Percentiles rank a stretch among this genome's conserved stretches.
These are phyloP conservation scores for Ramichloridium luteum DNA, from an alignment of 2,329 filamentous ascomycete species.

Conservation along the genomic window DNA sequence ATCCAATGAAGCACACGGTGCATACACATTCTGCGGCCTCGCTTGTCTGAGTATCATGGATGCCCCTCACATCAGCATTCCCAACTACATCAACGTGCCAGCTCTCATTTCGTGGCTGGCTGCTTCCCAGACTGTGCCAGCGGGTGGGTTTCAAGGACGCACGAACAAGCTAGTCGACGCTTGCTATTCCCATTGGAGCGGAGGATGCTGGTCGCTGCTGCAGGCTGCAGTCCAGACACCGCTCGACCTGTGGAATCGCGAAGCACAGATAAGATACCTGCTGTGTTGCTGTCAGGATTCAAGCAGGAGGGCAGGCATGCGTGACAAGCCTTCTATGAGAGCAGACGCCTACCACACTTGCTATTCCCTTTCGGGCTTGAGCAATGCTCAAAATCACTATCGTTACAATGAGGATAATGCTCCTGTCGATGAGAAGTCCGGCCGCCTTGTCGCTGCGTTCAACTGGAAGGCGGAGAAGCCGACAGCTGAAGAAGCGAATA, in stretches of 20 bases:
- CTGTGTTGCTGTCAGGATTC: slow-evolving; percentile 67
- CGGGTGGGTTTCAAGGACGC: slow-evolving; percentile 84
- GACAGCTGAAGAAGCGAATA: slow-evolving; percentile 38
- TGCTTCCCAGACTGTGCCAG: slow-evolving; percentile 75
- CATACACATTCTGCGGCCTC: slow-evolving; percentile 89
- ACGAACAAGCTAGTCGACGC: slow-evolving; percentile 98
- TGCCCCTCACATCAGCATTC: slow-evolving; percentile 60
- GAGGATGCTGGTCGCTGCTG: slow-evolving; percentile 83
- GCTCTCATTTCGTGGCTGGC: slow-evolving; percentile 78
- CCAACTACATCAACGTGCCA: slow-evolving; percentile 64
- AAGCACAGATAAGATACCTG: slow-evolving; percentile 81
- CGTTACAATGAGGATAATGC: slow-evolving; percentile 27
- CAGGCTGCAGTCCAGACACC: slow-evolving; percentile 53
- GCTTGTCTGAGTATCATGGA: slow-evolving; percentile 80
- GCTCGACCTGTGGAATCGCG: slow-evolving; percentile 57
- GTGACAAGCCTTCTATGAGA: slow-evolving; percentile 87
- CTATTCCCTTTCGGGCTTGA: slow-evolving; percentile 79
- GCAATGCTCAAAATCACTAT: slow-evolving; percentile 60
- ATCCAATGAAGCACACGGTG: slow-evolving; percentile 84
- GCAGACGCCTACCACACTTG: slow-evolving; percentile 88
- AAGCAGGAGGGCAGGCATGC: slow-evolving; percentile 63
- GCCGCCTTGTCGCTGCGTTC: slow-evolving; percentile 29
- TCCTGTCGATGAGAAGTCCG: slow-evolving; percentile 9
- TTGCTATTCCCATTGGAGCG: slow-evolving; percentile 97
- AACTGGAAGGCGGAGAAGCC: slow-evolving; percentile 38